A percentile compares a stretch with the other conserved stretches of the same genome.
phyloP scores from a whole-genome alignment of 2,329 filamentous ascomycete species.

The Pseudogymnoascus sp. region DNA sequence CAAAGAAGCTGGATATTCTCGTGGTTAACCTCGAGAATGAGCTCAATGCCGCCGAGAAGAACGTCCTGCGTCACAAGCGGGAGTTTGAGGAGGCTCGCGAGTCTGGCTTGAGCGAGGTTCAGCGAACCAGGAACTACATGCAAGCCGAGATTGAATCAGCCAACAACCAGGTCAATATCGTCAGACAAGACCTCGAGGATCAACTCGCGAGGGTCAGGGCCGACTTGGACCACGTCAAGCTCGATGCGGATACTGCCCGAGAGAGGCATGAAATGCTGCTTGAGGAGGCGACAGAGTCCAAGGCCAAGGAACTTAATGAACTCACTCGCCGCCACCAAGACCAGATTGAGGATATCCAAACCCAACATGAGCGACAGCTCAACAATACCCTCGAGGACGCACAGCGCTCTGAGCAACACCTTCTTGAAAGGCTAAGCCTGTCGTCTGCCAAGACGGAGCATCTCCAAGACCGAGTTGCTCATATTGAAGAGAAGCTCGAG shows the following conservation, averaged over 20 bases:
- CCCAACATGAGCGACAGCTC: slow-evolving; percentile 66
- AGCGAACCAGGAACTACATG: slow-evolving; percentile 69
- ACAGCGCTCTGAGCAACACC: slow-evolving; percentile 68
- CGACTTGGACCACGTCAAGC: slow-evolving; percentile 67
- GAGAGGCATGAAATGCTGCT: slow-evolving; percentile 76
- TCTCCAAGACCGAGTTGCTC: slow-evolving; percentile 73
- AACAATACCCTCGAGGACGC: slow-evolving; percentile 72
- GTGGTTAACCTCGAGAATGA: slow-evolving; percentile 53
- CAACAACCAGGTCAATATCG: slow-evolving; percentile 76
- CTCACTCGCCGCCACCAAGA: slow-evolving; percentile 53
- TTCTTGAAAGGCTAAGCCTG: slow-evolving; percentile 72
- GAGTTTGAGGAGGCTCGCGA: slow-evolving; percentile 81
- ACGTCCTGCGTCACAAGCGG: slow-evolving; percentile 10
- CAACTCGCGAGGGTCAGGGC: slow-evolving; percentile 64
- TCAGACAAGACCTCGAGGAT: slow-evolving; percentile 73
- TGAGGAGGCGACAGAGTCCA: slow-evolving; percentile 67
- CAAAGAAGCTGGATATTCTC: slow-evolving; percentile 49
- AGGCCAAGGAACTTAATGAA: slow-evolving; percentile 46
- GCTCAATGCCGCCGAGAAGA: slow-evolving; percentile 51
- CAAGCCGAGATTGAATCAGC: slow-evolving; percentile 76
- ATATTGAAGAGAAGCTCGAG: slow-evolving; percentile 84
- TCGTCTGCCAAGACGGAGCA: slow-evolving; percentile 79
- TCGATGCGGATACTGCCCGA: slow-evolving; percentile 74
- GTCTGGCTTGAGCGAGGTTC: slow-evolving; percentile 68
- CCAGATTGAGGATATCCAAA: slow-evolving; percentile 64